Base-by-base conservation (phyloP, 2,329 filamentous ascomycete genomes). In the Verticillium longisporum region DNA sequence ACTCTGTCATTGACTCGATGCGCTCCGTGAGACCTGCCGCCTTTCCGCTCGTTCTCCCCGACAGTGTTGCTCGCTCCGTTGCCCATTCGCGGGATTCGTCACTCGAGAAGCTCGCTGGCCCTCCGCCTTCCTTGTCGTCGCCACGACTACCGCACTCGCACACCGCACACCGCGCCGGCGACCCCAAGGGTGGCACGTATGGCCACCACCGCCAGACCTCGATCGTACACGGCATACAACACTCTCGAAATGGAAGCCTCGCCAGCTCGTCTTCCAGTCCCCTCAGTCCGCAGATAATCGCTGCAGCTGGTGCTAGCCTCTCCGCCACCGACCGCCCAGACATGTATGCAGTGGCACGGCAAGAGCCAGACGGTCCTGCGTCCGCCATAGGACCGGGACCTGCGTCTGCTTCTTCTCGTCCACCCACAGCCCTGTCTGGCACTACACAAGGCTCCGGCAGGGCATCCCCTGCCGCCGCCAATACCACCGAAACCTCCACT, bases 151-250 rank as follows among this genome's bases (percentile, higher is more conserved):
- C 79, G 67, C 69, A 73, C 38, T 70, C 76, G 38, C 67, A 50
- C 21, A 50, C 7, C 18, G 45, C 45, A 26, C 73, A 77, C 61
- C 78, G 80, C 63, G 71, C 78, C n/a, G 74, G 81, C 62, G 85
- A 87, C 66, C 79, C 77, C 56, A 87, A 86, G 70, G 74, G 75
- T 54, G 77, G 77, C 37, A 70, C 79, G 31, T 87, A 98, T 80
- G 91, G 91, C 62, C 93, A 99, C 74, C 92, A 98, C 76, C 88
- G 95, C 60, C 92, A 99, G 78, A 96, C 94, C 0, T 98, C 94
- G 57, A 97, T 98, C 68, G 93, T 98, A 61, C 91, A 98, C 85
- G 94, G 95, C 70, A 88, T 96, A 67, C 93, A 97, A 74, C 95
- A 99, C 84, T 85, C 85, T 68, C 83, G 94, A 76, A 96, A 96